These are phyloP conservation scores for Cicer chorassanicum DNA, from an alignment of 306 rosid genomes.

Conservation along the genomic window DNA sequence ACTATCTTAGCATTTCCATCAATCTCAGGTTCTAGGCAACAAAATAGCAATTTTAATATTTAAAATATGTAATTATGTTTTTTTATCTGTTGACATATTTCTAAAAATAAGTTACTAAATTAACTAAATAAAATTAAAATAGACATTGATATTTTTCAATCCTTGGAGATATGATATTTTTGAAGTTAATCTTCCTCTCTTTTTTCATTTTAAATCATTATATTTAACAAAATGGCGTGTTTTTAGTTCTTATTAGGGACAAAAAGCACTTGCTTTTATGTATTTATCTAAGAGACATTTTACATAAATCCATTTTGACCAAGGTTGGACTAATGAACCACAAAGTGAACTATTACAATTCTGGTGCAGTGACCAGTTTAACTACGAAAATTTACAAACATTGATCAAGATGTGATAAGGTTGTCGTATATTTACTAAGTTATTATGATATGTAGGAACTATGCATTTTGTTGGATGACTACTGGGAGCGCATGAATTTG, in stretches of 20 bases:
- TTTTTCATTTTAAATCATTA: slow-evolving; percentile 8
- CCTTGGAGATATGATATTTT: background rate
- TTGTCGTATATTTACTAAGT: slow-evolving; percentile 23
- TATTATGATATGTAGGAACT: slow-evolving; percentile 67
- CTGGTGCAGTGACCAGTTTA: slow-evolving; percentile 31
- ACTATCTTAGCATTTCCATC: background rate
- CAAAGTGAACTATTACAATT: slow-evolving; percentile 11
- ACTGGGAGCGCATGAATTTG: slow-evolving; percentile 95
- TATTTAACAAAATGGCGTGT: background rate
- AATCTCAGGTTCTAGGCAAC: background rate
- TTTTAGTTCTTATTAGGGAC: background rate
- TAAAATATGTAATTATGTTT: too few species aligned
- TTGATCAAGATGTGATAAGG: background rate
- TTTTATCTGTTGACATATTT: too few species aligned
- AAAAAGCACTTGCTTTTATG: background rate
- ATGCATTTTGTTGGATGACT: slow-evolving; percentile 92
- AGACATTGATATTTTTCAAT: background rate
- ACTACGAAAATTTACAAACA: slow-evolving; percentile 10
- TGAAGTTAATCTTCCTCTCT: background rate
- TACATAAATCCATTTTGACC: background rate
- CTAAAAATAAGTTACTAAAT: background rate
- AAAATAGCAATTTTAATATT: too few species aligned
- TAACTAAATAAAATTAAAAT: background rate
- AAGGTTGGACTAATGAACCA: slow-evolving; percentile 10
- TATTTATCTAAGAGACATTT: slow-evolving; percentile 20